Base-by-base conservation (phyloP, 2,329 filamentous ascomycete genomes). In the Achaetomium macrosporum region DNA sequence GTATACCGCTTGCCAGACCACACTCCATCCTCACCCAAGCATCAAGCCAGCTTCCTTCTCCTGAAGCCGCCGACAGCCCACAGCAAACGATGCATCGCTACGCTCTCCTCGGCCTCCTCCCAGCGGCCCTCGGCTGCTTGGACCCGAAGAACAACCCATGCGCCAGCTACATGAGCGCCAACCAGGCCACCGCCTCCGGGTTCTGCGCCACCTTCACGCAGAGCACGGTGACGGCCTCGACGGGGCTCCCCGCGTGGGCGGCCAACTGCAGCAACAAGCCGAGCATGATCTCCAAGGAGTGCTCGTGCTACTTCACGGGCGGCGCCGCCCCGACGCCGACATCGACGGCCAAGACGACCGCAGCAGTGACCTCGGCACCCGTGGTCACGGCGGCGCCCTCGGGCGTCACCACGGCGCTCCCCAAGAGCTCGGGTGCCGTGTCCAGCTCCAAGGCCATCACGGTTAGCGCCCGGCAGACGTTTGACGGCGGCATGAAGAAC, bases 121-220 rank as follows among this genome's bases (percentile, higher is more conserved):
- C 53, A 12, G 53, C 35, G 17, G 53, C 30, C 41, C 53, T 55
- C 16, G 53, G 35, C 8, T 51, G 47, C 31, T 16, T 42, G 3
- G n/a, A 47, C 45, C 53, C 48, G 17, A 13, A 25, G 9, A 45
- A 17, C 44, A 51, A 54, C 19, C 42, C 51, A 30, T 54, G 51
- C n/a, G 51, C 51, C 30, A 50, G 51, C 36, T 50, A 35, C 30
- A 50, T 54, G 10, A 54, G 31, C 47, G 42, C 42, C 41, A 54
- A 54, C 47, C 5, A 35, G 42, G 51, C 51, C 7, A 50, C 42
- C 3, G 51, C 42, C 13, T 54, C 51, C 4, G 33, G 47, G 10
- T 54, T 47, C 36, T 54, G 51, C 47, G 51, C 51, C 2, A 54
- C 51, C 29, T 54, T 54, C 51, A 54, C 51, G 37, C 42, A 47